These are phyloP conservation scores for Phaffomyces opuntiae DNA, from an alignment of 805 yeast genomes.

Conservation along the genomic window DNA sequence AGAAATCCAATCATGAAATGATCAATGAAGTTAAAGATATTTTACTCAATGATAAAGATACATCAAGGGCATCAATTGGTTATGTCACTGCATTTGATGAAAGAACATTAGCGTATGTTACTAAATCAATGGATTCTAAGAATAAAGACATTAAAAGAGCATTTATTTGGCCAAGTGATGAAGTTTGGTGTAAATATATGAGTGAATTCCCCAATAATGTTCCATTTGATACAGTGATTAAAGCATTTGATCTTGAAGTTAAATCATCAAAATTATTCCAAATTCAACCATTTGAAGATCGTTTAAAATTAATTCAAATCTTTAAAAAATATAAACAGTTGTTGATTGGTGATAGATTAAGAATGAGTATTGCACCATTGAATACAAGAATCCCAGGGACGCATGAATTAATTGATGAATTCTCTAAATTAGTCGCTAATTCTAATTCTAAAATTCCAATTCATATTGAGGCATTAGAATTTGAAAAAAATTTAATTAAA, in stretches of 20 bases:
- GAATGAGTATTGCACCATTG: slow-evolving; percentile 59
- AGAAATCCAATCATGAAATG: background rate
- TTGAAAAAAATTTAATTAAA: background rate
- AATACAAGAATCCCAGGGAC: slow-evolving; percentile 37
- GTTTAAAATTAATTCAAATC: slow-evolving; percentile 29
- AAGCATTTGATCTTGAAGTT: slow-evolving; percentile 37
- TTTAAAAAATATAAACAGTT: slow-evolving; percentile 37
- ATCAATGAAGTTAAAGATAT: background rate
- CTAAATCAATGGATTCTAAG: slow-evolving; percentile 41
- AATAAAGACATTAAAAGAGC: slow-evolving; percentile 52
- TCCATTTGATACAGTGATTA: slow-evolving; percentile 38
- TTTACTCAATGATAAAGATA: background rate
- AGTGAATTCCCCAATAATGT: slow-evolving; percentile 50
- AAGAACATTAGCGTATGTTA: slow-evolving; percentile 39
- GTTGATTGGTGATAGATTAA: slow-evolving; percentile 49
- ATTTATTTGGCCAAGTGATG: slow-evolving; percentile 73
- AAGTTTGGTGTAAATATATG: slow-evolving; percentile 59
- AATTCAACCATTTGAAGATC: slow-evolving; percentile 32
- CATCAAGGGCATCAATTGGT: slow-evolving; percentile 29
- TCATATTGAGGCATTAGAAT: slow-evolving; percentile 33
- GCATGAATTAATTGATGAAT: slow-evolving; percentile 41
- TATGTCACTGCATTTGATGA: slow-evolving; percentile 47
- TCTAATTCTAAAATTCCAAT: slow-evolving; percentile 47
- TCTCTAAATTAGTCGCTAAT: slow-evolving; percentile 30
- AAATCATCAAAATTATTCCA: slow-evolving; percentile 25